Evolutionary conservation across 352 stramenopile species (phyloP), one percentile per base, ranked within the genome.

Genomic region (Phytophthora macrochlamydospora): DNA sequence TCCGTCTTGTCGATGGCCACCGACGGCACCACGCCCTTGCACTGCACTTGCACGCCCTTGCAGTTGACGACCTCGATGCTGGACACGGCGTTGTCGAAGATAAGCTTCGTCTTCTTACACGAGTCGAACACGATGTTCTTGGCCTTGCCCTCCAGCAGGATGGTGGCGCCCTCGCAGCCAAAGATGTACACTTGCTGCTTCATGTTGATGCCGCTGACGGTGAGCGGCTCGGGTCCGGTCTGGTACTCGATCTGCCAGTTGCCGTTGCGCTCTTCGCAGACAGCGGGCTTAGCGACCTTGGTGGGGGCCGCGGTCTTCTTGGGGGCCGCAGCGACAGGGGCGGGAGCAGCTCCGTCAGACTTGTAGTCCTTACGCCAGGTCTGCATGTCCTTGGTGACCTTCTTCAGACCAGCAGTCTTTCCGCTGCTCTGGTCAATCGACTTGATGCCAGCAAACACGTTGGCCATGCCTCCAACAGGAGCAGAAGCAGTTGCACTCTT

Each of bases 1-100:
- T 99, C 96, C 35, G 97, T 99, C 87, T 99, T 99, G 87, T 99
- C 98, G 78, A 99, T 99, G 4, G 94, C 93, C 60, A 99, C 95
- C 31, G 91, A 97, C 18, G 97, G 96, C 62, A 98, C 97, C 35
- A 87, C 78, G 57, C 92, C 94, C 64, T 95, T 97, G 64, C 87
- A 90, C 76, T 99, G 97, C 40, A 99, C 83, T 71, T 99, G 94
- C 57, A 99, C 90, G 64, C 92, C 94, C 83, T 99, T 98, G 73
- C 92, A 99, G 84, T 99, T 99, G 32, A 99, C 96, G 58, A 99
- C 80, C 81, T 99, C 97, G 55, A 98, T 90, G 57, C 91, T 97
- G 35, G 95, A 98, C 70, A 99, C 97, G 53, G 91, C 88, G 62
- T 93, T 93, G 71, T 99, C 97, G 65, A 99, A 98, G 48, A 99